Evolutionary conservation across 2,329 filamentous ascomycete species (phyloP).

Genomic region (Scedosporium dehoogii): DNA sequence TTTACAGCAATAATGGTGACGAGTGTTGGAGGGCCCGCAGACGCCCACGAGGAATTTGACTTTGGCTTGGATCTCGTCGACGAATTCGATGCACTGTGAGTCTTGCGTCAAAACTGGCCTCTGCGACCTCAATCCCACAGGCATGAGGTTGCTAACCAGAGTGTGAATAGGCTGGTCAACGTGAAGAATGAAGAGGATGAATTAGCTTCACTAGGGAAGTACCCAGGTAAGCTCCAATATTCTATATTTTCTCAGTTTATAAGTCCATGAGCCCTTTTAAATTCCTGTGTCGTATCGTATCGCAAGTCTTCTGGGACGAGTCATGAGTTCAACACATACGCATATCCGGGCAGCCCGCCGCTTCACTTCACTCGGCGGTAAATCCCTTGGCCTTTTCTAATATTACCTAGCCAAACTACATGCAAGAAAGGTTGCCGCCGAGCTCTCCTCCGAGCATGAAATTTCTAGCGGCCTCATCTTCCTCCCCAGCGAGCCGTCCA

Average conservation of each 20-base stretch:
- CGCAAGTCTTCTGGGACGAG: background rate
- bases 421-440: conserved; percentile 43
- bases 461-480: conserved; percentile 42
- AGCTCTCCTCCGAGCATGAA: conserved; percentile 26
- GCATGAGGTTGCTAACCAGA: background rate
- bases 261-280: background rate
- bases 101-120: conserved; percentile 8
- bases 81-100: conserved; percentile 47
- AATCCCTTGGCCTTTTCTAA: background rate
- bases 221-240: conserved; percentile 22
- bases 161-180: background rate
- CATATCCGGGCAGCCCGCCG: background rate
- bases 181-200: conserved; percentile 18
- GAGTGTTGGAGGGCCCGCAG: background rate
- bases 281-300: background rate
- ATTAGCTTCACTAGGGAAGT: conserved; percentile 18
- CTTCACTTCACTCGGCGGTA: background rate
- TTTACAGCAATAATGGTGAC: background rate
- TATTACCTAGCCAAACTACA: conserved; percentile 39
- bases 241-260: background rate
- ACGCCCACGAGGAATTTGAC: conserved; percentile 1
- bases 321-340: too few relatives aligned
- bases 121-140: background rate
- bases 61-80: conserved; percentile 16
- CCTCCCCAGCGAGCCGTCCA: conserved; percentile 40